Evolutionary conservation across 441 rosid genomes (phyloP), one percentile per base, ranked within the genome.

Genomic region (Eugenia klotzschiana): DNA sequence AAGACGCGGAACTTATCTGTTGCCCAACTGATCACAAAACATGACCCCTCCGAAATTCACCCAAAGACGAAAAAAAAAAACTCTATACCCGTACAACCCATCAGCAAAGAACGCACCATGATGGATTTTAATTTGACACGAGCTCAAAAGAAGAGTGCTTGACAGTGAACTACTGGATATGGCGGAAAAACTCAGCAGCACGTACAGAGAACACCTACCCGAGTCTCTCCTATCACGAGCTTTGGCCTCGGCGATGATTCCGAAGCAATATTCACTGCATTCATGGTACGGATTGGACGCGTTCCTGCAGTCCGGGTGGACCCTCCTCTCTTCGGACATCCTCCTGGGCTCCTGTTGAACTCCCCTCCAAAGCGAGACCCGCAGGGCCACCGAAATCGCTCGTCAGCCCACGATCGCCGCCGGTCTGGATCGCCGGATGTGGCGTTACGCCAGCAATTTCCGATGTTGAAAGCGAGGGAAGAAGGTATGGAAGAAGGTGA

Each of bases 171-270:
- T 79, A 40, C 52, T 50, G 50, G 81, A 33, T 33, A 83, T 51
- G 50, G 82, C 29, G 11, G 82, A 80, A 79, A 20, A 20, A 5
- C 16, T 15, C 46, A 22, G 41, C 72, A 50, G 51, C 40, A 26
- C 40, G 14, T 41, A 23, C 20, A 1, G 72, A 57, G 46, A 64
- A 64, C 77, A 9, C 77, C 14, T 79, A 73, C 90, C 88, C 81
- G 88, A 16, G 54, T 88, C 90, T 79, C 86, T 79, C 81, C 87
- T 87, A 54, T 85, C 92, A 41, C 26, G 89, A 20, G 90, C 90
- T 85, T 89, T 90, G 7, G 91, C 93, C 89, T 89, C 93, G 26
- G 91, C 93, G 10, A 93, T 93, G 81, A 91, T 91, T 83, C 81
- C 85, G 51, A 92, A 55, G 82, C 88, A 82, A n/a, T 51, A 83